Evolutionary conservation across 2,329 filamentous ascomycete genomes (phyloP), one percentile per base, ranked within the genome.

Genomic region (Diaporthe amygdali): DNA sequence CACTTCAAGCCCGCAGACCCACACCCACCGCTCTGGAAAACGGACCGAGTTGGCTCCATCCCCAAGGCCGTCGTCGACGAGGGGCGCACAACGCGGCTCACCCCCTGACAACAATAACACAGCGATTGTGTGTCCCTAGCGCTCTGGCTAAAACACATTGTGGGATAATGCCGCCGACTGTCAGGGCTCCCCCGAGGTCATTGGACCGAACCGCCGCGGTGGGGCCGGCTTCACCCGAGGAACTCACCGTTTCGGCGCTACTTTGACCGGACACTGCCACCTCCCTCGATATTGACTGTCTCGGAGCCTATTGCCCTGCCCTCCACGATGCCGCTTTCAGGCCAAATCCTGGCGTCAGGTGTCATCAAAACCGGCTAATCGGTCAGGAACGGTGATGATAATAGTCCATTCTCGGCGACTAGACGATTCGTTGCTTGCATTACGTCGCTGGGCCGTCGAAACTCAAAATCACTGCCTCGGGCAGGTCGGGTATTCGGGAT

Each of bases 21-120:
- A 71, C 68, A 68, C 71, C 68, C 64, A 66, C 64, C 59, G 41
- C 56, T 46, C 51, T 68, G 71, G 55, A 49, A 71, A 66, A 72
- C 69, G 71, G 71, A 66, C 71, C 71, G 69, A 72, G 51, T 47
- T 52, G 63, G 59, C 56, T 52, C 54, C 61, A 67, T 68, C 27
- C 49, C 70, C 51, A 55, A 27, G 39, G 37, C 39, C 32, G 30
- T 66, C 56, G 41, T 66, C 66, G 22, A 71, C 17, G 67, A 49
- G 27, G 14, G 32, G 67, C 49, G 67, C 70, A 44, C 67, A 70
- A 30, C 70, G 67, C 67, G 70, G 67, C 52, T 72, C 41, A 14
- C 17, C 27, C 47, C 55, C 61, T 46, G 66, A 59, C 41, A 59
- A 44, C 32, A 47, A 44, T 20, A 47, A 49, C 49, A 71, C 54